phyloP scores from a whole-genome alignment of 352 stramenopile genomes.

The Blastocystis sp. region DNA sequence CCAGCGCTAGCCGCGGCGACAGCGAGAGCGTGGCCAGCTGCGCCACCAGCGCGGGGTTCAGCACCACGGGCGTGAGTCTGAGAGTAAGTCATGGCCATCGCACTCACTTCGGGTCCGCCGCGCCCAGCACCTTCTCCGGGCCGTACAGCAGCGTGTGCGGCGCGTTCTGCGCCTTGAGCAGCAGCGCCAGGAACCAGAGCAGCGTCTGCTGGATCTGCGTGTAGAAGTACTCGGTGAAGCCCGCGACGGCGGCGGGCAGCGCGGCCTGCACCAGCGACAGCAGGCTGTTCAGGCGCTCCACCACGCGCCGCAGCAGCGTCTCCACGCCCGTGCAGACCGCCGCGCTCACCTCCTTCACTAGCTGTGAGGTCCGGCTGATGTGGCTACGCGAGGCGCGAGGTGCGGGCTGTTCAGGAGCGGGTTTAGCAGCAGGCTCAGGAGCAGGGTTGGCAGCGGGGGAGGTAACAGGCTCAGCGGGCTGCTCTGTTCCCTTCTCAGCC shows the following conservation, averaged over 20 bases:
- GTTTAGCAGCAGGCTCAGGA: neutral
- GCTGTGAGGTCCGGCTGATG: neutral
- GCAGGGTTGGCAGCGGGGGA: neutral
- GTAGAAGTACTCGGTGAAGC: constrained; percentile 66
- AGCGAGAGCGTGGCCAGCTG: neutral
- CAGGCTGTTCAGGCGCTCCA: constrained; percentile 35
- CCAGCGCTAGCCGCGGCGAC: neutral
- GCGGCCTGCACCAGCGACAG: constrained; percentile 22
- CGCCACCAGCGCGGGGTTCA: neutral
- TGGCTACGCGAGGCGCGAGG: neutral
- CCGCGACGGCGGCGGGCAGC: neutral
- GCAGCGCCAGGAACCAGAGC: constrained; percentile 11
- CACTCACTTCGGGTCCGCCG: neutral
- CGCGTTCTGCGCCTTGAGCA: neutral
- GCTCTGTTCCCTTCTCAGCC: neutral
- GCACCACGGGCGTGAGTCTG: neutral
- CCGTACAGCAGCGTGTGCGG: constrained; percentile 41
- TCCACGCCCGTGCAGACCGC: neutral
- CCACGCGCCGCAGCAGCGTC: neutral
- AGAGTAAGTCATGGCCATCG: neutral
- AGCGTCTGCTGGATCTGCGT: constrained; percentile 55
- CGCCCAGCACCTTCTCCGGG: neutral
- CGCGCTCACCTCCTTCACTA: neutral
- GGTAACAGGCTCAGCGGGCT: neutral
- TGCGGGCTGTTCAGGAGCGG: neutral